Evolutionary conservation across 352 stramenopile genomes (phyloP), one percentile per base, ranked within the genome.

Genomic region (Hyaloperonospora arabidopsidis): DNA sequence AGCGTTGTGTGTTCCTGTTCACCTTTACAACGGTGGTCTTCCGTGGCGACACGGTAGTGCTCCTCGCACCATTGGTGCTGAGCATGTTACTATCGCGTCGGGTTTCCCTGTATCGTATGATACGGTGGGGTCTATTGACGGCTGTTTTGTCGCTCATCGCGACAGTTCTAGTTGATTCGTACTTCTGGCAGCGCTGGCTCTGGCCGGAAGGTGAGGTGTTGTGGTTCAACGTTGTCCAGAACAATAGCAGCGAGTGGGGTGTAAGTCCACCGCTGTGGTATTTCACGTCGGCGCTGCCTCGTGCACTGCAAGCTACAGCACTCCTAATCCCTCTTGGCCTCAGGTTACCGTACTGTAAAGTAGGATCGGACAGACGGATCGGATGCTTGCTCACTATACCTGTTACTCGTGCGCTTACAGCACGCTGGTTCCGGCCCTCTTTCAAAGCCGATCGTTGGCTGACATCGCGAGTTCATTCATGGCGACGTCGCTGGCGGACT

Each of bases 121-220:
- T 97, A 0, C 57, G 58, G 41, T 84, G 82, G 72, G 96, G 96
- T 7, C 36, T 98, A 22, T 41, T 71, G 0, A 80, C 91, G 0
- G 85, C 84, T 0, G 19, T 87, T 4, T 12, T 72, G 5, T 84
- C 87, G 28, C 62, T 98, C 2, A 29, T 70, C 0, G 14, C 96
- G 19, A 98, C 89, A 0, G 63, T 97, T 23, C 54, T 81, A 12
- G 64, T 98, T 1, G 96, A 99, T 65, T 98, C 90, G 43, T 81
- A 93, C 59, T 93, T 98, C 57, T 98, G 95, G 93, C 77, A 84
- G 59, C 79, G 85, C 8, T 95, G 76, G 86, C 64, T 98, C 18
- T 99, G 96, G 96, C 95, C 97, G n/a, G 97, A 99, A 61, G 95
- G 96, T 23, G 85, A 96, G 52, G 97, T 99, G 8, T 81, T 99